These are phyloP conservation scores for Calonectria hawksworthii DNA, from an alignment of 2,329 filamentous ascomycete genomes.

Conservation along the genomic window DNA sequence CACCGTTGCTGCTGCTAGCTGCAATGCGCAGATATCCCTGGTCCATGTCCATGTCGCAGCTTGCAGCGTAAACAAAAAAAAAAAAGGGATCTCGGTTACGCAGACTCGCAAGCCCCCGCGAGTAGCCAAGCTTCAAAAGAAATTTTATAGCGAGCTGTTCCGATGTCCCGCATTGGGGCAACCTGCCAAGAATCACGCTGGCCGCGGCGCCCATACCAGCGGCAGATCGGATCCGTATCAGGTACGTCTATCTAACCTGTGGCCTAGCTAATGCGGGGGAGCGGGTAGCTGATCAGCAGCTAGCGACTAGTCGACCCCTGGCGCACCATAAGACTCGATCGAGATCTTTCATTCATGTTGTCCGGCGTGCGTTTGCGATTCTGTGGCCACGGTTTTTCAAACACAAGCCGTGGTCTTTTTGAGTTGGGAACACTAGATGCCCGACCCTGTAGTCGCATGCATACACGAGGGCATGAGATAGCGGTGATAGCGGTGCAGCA, in stretches of 20 bases:
- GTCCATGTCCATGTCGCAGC: neutral
- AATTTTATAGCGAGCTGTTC: neutral
- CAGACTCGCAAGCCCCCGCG: slow-evolving; percentile 1
- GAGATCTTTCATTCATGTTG: neutral
- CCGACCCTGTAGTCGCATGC: neutral
- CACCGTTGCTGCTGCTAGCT: neutral
- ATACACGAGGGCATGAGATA: neutral
- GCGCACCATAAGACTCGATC: neutral
- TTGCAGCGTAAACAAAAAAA: neutral
- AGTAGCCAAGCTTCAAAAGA: neutral
- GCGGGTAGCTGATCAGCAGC: neutral
- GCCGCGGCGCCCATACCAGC: neutral
- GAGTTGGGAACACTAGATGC: neutral
- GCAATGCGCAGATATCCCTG: neutral
- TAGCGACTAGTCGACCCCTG: neutral
- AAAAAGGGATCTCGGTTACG: neutral
- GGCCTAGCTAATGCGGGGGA: slow-evolving; percentile 2
- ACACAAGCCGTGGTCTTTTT: neutral
- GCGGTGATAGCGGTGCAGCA: neutral
- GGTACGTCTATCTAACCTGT: neutral
- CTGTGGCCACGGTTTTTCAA: neutral
- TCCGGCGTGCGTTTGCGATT: neutral
- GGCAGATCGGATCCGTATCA: neutral
- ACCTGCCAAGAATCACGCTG: neutral
- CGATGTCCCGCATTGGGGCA: neutral